Evolutionary conservation across 805 yeast species (phyloP), one percentile per base, ranked within the genome.

Genomic region (Ogataea nitratoaversa): DNA sequence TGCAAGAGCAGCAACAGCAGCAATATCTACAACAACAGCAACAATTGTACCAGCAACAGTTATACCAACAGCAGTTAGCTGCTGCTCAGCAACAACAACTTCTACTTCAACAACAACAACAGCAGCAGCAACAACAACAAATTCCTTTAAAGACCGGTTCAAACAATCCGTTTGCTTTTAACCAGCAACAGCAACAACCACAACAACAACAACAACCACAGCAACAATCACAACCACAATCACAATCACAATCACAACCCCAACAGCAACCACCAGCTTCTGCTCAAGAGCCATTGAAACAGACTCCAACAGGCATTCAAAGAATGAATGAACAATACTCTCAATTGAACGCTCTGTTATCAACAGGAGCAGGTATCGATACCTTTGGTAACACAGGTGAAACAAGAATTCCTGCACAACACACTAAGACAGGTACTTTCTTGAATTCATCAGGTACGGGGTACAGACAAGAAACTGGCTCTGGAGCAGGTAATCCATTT

Each of bases 401-500:
- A 17, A 62, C 79, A 7, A 80, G 96, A 66, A 76, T 91, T 40
- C 96, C 98, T 3, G 95, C 95, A 34, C 97, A 91, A 57, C 91
- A 85, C 60, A 91, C 97, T 1, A 78, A 76, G 49, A 80, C 93
- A 2, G 80, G 82, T 5, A 81, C 78, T 14, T 89, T 90, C 59
- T 74, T 91, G 53, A 88, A 85, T 63, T 85, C 96, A 19, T 82
- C 85, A 46, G 97, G 96, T 53, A 85, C 91, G 6, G 96, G 95
- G 25, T 76, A 68, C 54, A 78, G 67, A 51, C 83, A 78, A 50
- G 68, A 67, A 30, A 59, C 64, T 19, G 58, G 67, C 23, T 63
- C 74, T 52, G 59, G 67, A 22, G 63, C 73, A 52, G 70, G 75
- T 36, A 80, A 79, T 54, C 87, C 87, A 16, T 80, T 80, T 55